Evolutionary conservation across 495 filamentous ascomycete species (phyloP).

Genomic region (Trichoderma reesei): DNA sequence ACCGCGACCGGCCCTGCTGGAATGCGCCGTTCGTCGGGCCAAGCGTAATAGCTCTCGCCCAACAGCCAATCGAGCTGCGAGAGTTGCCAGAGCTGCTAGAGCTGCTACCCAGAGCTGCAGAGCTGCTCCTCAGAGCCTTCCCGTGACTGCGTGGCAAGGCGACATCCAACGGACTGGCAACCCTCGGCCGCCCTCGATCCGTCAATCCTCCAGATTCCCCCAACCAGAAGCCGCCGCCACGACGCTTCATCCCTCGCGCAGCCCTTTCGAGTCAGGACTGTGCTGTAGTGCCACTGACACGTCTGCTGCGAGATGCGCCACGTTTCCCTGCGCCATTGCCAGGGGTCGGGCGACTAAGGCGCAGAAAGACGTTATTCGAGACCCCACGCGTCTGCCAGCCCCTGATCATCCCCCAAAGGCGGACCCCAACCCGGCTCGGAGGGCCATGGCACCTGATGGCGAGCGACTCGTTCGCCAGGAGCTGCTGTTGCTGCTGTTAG

Average conservation of each 20-base stretch:
- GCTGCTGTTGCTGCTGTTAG: neutral
- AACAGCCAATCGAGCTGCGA: neutral
- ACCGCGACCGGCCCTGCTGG: neutral
- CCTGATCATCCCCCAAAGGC: neutral
- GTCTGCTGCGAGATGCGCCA: slow-evolving; percentile 8
- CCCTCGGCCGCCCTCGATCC: neutral
- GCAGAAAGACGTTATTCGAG: neutral
- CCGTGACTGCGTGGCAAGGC: neutral
- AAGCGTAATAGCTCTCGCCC: too few species aligned
- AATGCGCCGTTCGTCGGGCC: neutral
- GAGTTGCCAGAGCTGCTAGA: too few species aligned
- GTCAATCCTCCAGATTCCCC: neutral
- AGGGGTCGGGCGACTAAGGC: neutral
- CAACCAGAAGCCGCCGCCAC: neutral
- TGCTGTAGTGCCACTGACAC: slow-evolving; percentile 7
- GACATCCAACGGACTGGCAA: neutral
- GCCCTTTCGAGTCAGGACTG: slow-evolving; percentile 4
- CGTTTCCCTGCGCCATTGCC: neutral
- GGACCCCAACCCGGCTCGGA: too few species aligned
- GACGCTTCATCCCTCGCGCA: neutral
- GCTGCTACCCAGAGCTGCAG: too few species aligned
- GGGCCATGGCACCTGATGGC: neutral
- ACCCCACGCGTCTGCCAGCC: neutral
- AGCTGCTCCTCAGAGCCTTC: neutral
- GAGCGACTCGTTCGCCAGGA: neutral